Evolutionary conservation across 176 grass and related monocot genomes (phyloP).

Genomic region (Bonia amplexicaulis): DNA sequence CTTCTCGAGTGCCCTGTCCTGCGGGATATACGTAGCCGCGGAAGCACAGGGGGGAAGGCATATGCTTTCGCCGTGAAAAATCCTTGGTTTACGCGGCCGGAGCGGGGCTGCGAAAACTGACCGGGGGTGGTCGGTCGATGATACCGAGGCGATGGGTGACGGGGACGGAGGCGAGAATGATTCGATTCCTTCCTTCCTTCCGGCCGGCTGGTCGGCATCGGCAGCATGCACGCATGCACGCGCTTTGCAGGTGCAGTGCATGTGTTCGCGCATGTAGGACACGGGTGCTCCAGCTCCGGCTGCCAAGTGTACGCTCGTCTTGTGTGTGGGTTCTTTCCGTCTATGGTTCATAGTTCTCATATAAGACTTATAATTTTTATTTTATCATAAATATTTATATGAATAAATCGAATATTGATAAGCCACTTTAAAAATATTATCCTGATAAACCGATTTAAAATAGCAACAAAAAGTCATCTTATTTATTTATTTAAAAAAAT

Average conservation of each 20-base stretch:
- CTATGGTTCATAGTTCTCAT: too few species aligned
- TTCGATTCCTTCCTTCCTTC: neutral
- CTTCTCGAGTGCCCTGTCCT: neutral
- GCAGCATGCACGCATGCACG: neutral
- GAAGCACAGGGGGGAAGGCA: neutral
- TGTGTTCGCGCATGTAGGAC: neutral
- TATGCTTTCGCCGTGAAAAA: neutral
- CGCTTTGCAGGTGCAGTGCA: neutral
- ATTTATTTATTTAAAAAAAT: too few species aligned
- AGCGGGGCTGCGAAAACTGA: neutral
- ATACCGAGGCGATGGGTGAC: neutral
- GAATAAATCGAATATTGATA: too few species aligned
- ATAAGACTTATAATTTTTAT: too few species aligned
- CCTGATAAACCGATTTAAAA: too few species aligned
- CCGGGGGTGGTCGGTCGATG: neutral
- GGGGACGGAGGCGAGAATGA: neutral
- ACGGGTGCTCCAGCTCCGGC: neutral
- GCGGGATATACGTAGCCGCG: neutral
- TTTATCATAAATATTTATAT: accelerated
- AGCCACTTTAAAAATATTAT: accelerated
- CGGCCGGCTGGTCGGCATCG: neutral
- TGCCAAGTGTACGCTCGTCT: neutral
- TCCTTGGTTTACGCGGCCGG: neutral
- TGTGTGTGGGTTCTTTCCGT: accelerated
- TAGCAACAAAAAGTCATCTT: accelerated